Evolutionary conservation across 352 stramenopile species (phyloP).

Genomic region (Phytophthora meadii): DNA sequence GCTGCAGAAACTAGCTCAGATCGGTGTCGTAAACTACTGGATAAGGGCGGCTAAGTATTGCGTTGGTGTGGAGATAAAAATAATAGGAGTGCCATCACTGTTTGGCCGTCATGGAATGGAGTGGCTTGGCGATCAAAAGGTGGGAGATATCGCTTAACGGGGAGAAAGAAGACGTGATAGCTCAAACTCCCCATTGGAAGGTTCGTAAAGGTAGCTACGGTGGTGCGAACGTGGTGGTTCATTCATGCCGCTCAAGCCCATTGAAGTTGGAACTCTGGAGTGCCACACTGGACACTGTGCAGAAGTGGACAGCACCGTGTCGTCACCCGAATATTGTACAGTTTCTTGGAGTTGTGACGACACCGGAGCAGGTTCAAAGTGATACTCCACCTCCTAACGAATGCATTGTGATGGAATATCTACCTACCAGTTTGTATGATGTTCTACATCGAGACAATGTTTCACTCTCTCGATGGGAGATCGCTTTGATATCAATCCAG

Average conservation of each 20-base stretch:
- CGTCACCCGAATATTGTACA: slow-evolving; percentile 62
- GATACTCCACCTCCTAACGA: slow-evolving; percentile 2
- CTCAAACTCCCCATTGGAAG: slow-evolving; percentile 43
- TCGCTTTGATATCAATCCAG: slow-evolving; percentile 53
- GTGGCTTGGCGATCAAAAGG: slow-evolving; percentile 27
- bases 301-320: slow-evolving; percentile 32
- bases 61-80: slow-evolving; percentile 26
- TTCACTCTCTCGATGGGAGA: slow-evolving; percentile 42
- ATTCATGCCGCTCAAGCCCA: slow-evolving; percentile 45
- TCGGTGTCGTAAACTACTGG: slow-evolving; percentile 37
- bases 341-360: slow-evolving; percentile 46
- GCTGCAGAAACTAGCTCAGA: slow-evolving; percentile 41
- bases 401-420: slow-evolving; percentile 53
- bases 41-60: slow-evolving; percentile 21
- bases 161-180: slow-evolving; percentile 21
- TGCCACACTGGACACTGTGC: slow-evolving; percentile 34
- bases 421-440: slow-evolving; percentile 60
- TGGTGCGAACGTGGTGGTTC: slow-evolving; percentile 35
- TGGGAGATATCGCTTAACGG: slow-evolving; percentile 30
- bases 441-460: slow-evolving; percentile 57
- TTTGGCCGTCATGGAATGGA: slow-evolving; percentile 34
- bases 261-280: slow-evolving; percentile 51
- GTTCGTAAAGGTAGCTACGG: slow-evolving; percentile 39
- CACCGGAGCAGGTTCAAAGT: slow-evolving; percentile 7
- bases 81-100: slow-evolving; percentile 5